Percentiles rank a stretch among this genome's conserved stretches.
phyloP scores from a whole-genome alignment of 257 asterid genomes.

The Solanum stenotomum region DNA sequence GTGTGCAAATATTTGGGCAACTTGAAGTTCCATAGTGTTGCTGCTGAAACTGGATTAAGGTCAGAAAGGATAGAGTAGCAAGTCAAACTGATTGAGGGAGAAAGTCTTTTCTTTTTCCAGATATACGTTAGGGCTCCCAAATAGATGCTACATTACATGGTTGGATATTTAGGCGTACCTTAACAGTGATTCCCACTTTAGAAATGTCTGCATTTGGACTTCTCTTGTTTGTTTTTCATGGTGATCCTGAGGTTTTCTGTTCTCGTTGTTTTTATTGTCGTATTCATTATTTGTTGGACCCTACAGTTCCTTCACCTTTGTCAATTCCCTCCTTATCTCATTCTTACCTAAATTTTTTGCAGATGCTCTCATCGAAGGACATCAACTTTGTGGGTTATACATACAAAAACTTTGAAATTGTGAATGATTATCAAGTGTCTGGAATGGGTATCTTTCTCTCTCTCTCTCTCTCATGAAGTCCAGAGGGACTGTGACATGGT shows the following conservation, averaged over 20 bases:
- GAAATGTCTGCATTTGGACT: not conserved
- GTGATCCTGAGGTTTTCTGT: not conserved
- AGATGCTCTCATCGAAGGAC: conserved; percentile 97
- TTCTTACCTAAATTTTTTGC: conserved; percentile 2
- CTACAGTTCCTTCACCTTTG: not conserved
- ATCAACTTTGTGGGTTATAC: conserved; percentile 96
- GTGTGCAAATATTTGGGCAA: not conserved
- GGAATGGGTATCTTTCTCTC: conserved; percentile 68
- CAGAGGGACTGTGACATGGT: not conserved
- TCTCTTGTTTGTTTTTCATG: not conserved
- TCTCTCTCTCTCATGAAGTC: not conserved
- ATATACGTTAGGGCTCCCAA: not conserved
- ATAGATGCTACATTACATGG: not conserved
- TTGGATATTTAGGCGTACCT: not conserved
- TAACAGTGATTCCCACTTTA: not conserved
- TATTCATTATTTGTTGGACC: not conserved
- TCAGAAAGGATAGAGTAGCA: not conserved
- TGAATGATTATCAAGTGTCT: conserved; percentile 89
- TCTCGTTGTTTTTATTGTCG: not conserved
- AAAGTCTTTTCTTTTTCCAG: not conserved
- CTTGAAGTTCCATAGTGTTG: not conserved
- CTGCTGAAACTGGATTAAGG: not conserved
- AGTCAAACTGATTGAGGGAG: not conserved
- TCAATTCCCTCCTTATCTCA: conserved; percentile 8
- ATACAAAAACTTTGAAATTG: conserved; percentile 92